Evolutionary conservation across 768 basidiomycete genomes (phyloP).

Genomic region (Guyanaporus albipodus): DNA sequence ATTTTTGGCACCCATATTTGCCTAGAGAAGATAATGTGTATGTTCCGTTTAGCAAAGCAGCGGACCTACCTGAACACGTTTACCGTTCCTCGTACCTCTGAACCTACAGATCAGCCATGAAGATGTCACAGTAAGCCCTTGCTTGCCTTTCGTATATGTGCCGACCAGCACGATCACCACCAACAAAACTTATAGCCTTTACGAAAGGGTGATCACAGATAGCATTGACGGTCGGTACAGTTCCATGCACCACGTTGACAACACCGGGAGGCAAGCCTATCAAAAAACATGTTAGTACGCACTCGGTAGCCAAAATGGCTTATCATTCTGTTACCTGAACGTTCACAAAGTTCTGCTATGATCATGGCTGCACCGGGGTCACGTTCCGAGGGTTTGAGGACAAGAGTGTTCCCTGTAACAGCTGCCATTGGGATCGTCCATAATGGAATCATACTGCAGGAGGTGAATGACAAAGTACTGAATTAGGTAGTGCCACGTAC

Average conservation of each 20-base stretch:
- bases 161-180: slow-evolving; percentile 87
- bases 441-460: slow-evolving; percentile 83
- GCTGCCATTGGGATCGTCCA: slow-evolving; percentile 93
- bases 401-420: slow-evolving; percentile 88
- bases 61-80: slow-evolving; percentile 70
- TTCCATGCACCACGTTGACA: slow-evolving; percentile 89
- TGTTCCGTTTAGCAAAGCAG: not conserved
- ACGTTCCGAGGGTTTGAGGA: slow-evolving; percentile 94
- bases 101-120: slow-evolving; percentile 7
- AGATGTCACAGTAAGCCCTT: not conserved
- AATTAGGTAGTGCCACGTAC: slow-evolving; percentile 37
- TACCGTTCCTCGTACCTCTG: slow-evolving; percentile 84
- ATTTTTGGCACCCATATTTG: slow-evolving; percentile 95
- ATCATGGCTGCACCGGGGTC: slow-evolving; percentile 98
- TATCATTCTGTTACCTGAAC: slow-evolving; percentile 49
- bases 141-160: slow-evolving; percentile 85
- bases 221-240: slow-evolving; percentile 83
- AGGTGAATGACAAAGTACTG: not conserved
- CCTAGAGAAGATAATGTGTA: slow-evolving; percentile 31
- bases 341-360: slow-evolving; percentile 90
- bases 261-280: slow-evolving; percentile 81
- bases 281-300: not conserved
- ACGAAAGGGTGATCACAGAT: slow-evolving; percentile 91
- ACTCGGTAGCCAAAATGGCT: not conserved
- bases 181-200: slow-evolving; percentile 95